phyloP scores from a whole-genome alignment of 2,329 filamentous ascomycete genomes.

The Talaromyces amestolkiae region DNA sequence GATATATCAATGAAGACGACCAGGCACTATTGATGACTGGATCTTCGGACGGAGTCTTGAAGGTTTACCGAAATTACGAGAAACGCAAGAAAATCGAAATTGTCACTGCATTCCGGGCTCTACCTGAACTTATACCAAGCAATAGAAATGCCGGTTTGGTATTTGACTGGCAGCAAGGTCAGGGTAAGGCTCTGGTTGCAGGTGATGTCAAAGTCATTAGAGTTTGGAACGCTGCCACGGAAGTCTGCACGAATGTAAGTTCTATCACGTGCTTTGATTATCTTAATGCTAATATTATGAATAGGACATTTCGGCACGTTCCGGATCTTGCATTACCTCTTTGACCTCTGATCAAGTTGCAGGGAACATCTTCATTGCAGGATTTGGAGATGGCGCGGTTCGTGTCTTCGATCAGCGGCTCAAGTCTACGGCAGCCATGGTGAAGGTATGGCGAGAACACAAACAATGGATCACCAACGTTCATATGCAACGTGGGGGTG shows the following conservation, averaged over 20 bases:
- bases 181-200: conserved; percentile 88
- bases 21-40: conserved; percentile 92
- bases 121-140: conserved; percentile 90
- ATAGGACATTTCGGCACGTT: conserved; percentile 86
- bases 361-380: conserved; percentile 91
- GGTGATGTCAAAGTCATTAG: conserved; percentile 94
- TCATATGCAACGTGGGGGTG: conserved; percentile 92
- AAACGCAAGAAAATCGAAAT: conserved; percentile 72
- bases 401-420: conserved; percentile 89
- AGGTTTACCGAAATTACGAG: conserved; percentile 91
- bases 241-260: conserved; percentile 74
- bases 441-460: conserved; percentile 95
- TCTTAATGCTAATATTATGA: not conserved
- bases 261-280: not conserved
- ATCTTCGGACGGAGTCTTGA: conserved; percentile 89
- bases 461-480: conserved; percentile 94
- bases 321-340: conserved; percentile 91
- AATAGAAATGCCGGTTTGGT: conserved; percentile 94
- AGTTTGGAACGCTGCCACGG: conserved; percentile 92
- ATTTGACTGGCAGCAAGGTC: conserved; percentile 99
- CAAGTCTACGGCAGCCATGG: conserved; percentile 83
- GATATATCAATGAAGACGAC: conserved; percentile 98
- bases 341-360: conserved; percentile 97
- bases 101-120: conserved; percentile 83
- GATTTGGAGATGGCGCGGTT: conserved; percentile 92